These are phyloP conservation scores for Nectriaceae sp. DNA, from an alignment of 2,329 filamentous ascomycete genomes.

Conservation along the genomic window DNA sequence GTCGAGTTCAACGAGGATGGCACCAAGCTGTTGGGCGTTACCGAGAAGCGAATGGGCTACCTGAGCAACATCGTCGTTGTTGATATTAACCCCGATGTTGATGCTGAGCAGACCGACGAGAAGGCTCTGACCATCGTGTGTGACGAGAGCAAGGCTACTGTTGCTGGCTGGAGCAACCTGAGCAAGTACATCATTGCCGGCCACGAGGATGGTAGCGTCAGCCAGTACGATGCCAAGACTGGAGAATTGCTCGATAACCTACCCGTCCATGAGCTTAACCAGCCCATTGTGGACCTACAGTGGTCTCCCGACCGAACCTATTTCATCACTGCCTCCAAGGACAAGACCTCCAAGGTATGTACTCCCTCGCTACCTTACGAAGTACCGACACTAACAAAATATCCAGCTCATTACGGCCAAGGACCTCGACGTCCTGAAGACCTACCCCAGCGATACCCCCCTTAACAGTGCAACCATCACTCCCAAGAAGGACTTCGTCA, in stretches of 20 bases:
- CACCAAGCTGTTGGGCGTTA: slow-evolving; percentile 85
- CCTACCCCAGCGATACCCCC: slow-evolving; percentile 87
- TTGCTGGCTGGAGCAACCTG: slow-evolving; percentile 94
- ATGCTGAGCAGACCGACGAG: slow-evolving; percentile 84
- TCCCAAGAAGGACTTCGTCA: slow-evolving; percentile 95
- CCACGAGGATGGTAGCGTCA: slow-evolving; percentile 94
- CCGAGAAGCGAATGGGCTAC: slow-evolving; percentile 97
- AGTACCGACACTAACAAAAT: slow-evolving; percentile 10
- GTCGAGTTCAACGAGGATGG: slow-evolving; percentile 98
- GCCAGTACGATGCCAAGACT: slow-evolving; percentile 88
- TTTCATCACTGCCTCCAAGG: slow-evolving; percentile 97
- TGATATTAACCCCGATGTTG: slow-evolving; percentile 81
- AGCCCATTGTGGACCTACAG: slow-evolving; percentile 87
- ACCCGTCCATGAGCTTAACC: slow-evolving; percentile 82
- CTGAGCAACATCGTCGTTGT: slow-evolving; percentile 92
- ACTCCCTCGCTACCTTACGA: neutral
- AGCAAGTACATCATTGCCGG: slow-evolving; percentile 96
- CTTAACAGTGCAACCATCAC: slow-evolving; percentile 96
- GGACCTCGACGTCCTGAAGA: slow-evolving; percentile 91
- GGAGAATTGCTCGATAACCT: slow-evolving; percentile 81
- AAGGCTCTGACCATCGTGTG: slow-evolving; percentile 85
- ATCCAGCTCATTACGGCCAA: slow-evolving; percentile 75
- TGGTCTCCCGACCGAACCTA: slow-evolving; percentile 93
- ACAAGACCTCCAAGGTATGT: slow-evolving; percentile 88
- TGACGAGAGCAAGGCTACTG: slow-evolving; percentile 94